These are phyloP conservation scores for Populus simonii DNA, from an alignment of 345 rosid species.

Conservation along the genomic window DNA sequence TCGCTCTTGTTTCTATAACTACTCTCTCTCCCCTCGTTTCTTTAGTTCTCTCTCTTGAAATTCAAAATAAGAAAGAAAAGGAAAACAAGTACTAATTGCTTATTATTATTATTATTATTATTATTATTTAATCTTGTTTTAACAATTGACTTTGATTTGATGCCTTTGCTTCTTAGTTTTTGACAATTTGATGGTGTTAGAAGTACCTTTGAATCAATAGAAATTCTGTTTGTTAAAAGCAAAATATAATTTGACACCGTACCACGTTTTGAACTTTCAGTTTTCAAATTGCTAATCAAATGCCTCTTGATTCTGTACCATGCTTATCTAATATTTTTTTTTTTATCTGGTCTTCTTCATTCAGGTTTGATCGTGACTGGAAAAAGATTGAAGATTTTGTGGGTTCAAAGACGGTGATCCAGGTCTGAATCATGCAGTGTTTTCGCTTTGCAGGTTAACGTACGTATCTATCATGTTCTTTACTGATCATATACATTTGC, in stretches of 20 bases:
- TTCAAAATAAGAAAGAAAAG: background rate
- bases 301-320: background rate
- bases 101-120: no score
- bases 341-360: conserved; percentile 13
- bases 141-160: background rate
- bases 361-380: conserved; percentile 98
- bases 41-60: background rate
- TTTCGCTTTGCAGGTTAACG: background rate
- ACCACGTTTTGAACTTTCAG: background rate
- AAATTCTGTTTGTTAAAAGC: background rate
- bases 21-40: background rate
- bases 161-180: background rate
- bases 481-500: conserved; percentile 22
- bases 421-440: conserved; percentile 45
- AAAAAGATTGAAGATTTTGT: conserved; percentile 98
- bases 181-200: background rate
- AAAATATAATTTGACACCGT: background rate
- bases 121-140: no score
- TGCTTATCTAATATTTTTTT: background rate
- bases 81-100: background rate
- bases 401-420: conserved; percentile 95
- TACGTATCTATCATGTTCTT: background rate
- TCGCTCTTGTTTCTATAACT: background rate
- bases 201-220: background rate
- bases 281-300: background rate